Evolutionary conservation across 768 basidiomycete species (phyloP).

Genomic region (Dioszegia aurantiaca): DNA sequence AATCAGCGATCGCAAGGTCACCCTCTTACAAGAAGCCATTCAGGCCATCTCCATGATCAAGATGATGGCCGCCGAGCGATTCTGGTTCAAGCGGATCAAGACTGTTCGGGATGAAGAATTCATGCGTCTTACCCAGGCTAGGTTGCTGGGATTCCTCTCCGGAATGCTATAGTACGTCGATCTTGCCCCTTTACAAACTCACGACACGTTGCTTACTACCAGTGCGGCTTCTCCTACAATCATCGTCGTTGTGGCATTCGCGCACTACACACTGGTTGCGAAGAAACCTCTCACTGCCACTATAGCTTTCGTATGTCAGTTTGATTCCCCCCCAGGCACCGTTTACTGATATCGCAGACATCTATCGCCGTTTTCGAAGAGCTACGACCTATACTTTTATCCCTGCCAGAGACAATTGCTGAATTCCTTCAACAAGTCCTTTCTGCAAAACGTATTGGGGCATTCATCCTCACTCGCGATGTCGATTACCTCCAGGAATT

Average conservation of each 20-base stretch:
- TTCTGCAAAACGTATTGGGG: slow-evolving; percentile 29
- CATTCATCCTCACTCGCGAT: slow-evolving; percentile 26
- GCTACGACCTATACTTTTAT: slow-evolving; percentile 23
- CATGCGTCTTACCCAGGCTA: slow-evolving; percentile 19
- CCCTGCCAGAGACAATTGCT: slow-evolving; percentile 24
- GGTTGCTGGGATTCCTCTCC: slow-evolving; percentile 20
- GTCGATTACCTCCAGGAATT: slow-evolving; percentile 31
- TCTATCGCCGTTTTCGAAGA: slow-evolving; percentile 41
- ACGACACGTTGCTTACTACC: too few species aligned
- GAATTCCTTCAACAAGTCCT: slow-evolving; percentile 29
- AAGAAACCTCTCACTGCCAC: slow-evolving; percentile 31
- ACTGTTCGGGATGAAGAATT: slow-evolving; percentile 29
- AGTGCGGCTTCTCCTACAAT: slow-evolving; percentile 29
- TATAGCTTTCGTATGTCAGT: slow-evolving; percentile 38
- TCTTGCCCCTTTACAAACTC: too few species aligned
- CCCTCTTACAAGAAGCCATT: slow-evolving; percentile 39
- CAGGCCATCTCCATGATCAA: slow-evolving; percentile 47
- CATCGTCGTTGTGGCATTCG: slow-evolving; percentile 37
- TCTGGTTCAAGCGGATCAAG: slow-evolving; percentile 38
- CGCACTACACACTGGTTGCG: slow-evolving; percentile 41
- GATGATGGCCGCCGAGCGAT: slow-evolving; percentile 39
- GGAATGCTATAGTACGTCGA: slow-evolving; percentile 38
- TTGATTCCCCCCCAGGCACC: not conserved
- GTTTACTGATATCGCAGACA: slow-evolving; percentile 21
- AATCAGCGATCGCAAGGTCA: slow-evolving; percentile 29